These are phyloP conservation scores for Massarina eburnea DNA, from an alignment of 2,329 filamentous ascomycete genomes.

Conservation along the genomic window DNA sequence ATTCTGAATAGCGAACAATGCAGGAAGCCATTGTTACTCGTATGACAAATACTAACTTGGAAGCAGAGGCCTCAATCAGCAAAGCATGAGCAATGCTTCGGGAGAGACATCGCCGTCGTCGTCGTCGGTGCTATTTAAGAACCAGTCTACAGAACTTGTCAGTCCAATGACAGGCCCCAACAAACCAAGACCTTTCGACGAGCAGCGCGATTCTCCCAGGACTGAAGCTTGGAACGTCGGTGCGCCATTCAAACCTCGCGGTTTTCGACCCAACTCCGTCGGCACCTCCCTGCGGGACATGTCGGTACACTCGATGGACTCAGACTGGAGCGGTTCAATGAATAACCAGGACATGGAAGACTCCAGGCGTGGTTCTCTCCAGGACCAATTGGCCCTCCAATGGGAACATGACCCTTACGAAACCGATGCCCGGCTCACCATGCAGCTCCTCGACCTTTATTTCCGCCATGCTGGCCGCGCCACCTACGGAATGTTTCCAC, in stretches of 20 bases:
- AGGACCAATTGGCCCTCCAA: conserved; percentile 39
- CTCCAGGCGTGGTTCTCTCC: conserved; percentile 31
- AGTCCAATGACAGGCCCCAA: conserved; percentile 33
- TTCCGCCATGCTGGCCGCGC: conserved; percentile 59
- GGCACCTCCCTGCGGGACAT: conserved; percentile 28
- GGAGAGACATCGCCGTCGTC: conserved; percentile 36
- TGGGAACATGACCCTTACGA: conserved; percentile 59
- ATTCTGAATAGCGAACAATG: conserved; percentile 19
- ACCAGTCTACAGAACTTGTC: conserved; percentile 29
- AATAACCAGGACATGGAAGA: conserved; percentile 32
- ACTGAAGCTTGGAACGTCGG: conserved; percentile 33
- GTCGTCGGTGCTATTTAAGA: conserved; percentile 35
- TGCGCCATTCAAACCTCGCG: conserved; percentile 28
- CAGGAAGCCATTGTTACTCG: conserved; percentile 12
- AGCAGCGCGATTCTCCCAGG: conserved; percentile 31
- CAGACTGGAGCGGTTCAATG: conserved; percentile 36
- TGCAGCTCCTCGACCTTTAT: conserved; percentile 58
- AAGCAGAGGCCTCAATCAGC: conserved; percentile 34
- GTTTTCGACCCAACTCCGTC: conserved; percentile 25
- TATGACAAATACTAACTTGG: conserved; percentile 38
- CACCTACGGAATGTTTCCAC: conserved; percentile 59
- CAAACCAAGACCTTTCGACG: conserved; percentile 30
- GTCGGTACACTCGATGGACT: conserved; percentile 38
- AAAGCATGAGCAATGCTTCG: conserved; percentile 33
- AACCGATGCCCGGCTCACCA: conserved; percentile 51